Conservation (phyloP, 768 basidiomycete genomes). For the Lentinula sp. region DNA sequence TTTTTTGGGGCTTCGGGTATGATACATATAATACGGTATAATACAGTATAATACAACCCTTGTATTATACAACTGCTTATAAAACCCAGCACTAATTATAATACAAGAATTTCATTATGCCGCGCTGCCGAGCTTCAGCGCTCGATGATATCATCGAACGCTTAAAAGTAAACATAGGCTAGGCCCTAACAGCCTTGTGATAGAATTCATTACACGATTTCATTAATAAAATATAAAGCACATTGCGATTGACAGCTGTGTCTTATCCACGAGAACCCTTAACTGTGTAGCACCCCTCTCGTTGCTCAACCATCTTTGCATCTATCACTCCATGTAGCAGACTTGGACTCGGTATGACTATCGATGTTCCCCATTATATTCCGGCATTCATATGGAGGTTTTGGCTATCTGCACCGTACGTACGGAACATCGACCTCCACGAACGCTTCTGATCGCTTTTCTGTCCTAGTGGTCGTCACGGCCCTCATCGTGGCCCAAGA, state of each 20-base stretch:
- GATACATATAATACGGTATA: too few species aligned
- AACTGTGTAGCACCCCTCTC: neutral
- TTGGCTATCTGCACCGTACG: slow-evolving; percentile 2
- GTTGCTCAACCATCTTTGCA: neutral
- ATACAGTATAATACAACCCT: too few species aligned
- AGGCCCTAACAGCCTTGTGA: neutral
- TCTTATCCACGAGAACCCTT: neutral
- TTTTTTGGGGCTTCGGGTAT: too few species aligned
- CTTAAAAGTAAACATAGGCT: neutral
- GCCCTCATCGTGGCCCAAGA: slow-evolving; percentile 23
- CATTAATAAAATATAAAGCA: neutral
- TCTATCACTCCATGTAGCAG: neutral
- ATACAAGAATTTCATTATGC: too few species aligned
- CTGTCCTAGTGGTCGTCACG: neutral
- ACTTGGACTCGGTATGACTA: neutral
- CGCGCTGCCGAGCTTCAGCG: too few species aligned
- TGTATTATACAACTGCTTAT: too few species aligned
- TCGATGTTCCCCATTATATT: slow-evolving; percentile 4
- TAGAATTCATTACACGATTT: neutral
- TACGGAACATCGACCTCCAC: too few species aligned
- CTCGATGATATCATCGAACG: neutral
- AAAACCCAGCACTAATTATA: too few species aligned
- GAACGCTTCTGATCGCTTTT: neutral
- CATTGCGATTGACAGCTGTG: neutral
- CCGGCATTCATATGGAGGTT: slow-evolving; percentile 3